phyloP scores from a whole-genome alignment of 305 asterid species.

The Rubia tinctorum region DNA sequence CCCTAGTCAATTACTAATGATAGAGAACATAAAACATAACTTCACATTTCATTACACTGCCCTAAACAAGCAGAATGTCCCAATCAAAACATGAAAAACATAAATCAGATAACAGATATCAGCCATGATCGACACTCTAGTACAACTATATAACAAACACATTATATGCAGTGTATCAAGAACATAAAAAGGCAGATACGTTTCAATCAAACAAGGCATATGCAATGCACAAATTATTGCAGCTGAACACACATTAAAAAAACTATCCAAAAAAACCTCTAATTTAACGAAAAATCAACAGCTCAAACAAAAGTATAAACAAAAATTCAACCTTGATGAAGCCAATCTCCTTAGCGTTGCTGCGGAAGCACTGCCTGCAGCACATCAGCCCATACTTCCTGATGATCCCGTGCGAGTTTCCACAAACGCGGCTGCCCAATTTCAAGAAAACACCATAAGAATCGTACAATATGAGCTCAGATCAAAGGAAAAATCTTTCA shows the following conservation, averaged over 20 bases:
- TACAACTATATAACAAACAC: no score
- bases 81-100: background rate
- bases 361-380: slow-evolving; percentile 39
- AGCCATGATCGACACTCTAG: background rate
- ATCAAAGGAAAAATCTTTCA: no score
- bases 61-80: no score
- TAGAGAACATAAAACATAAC: no score
- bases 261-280: background rate
- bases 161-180: no score
- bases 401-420: slow-evolving; percentile 36
- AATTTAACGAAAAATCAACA: background rate
- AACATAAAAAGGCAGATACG: no score
- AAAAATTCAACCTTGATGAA: slow-evolving; percentile 28
- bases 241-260: background rate
- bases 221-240: background rate
- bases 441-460: background rate
- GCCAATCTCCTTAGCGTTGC: slow-evolving; percentile 36
- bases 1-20: no score
- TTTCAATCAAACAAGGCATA: no score
- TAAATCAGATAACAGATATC: no score
- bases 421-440: slow-evolving; percentile 30
- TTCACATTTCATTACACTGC: background rate
- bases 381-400: slow-evolving; percentile 41
- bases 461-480: background rate
- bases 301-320: background rate